Evolutionary conservation across 2,329 filamentous ascomycete species (phyloP).

Genomic region (Grosmannia huntii): DNA sequence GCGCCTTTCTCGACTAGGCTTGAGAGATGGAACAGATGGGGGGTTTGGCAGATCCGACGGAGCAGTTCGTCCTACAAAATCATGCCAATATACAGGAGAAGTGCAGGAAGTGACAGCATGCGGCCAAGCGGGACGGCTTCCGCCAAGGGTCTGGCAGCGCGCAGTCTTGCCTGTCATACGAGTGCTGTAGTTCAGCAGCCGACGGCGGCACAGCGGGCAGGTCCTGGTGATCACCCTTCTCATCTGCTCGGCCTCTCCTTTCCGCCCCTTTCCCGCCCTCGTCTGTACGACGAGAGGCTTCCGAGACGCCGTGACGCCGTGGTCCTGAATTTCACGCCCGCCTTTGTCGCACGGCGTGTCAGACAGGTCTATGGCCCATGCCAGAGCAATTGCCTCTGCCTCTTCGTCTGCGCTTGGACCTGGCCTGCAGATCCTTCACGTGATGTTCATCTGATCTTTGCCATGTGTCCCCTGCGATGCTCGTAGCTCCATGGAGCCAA

Average conservation of each 20-base stretch:
- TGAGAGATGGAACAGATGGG: neutral
- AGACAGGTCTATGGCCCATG: neutral
- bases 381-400: neutral
- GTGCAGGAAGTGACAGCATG: neutral
- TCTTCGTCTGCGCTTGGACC: neutral
- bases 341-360: neutral
- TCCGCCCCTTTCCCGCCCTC: neutral
- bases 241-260: neutral
- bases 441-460: constrained; percentile 7
- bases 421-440: constrained; percentile 4
- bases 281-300: neutral
- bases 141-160: neutral
- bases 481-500: neutral
- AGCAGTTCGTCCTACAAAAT: neutral
- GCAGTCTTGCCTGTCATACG: neutral
- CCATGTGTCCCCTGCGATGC: neutral
- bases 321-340: neutral
- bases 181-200: neutral
- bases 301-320: neutral
- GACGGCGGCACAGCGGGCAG: no score
- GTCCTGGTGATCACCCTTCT: no score
- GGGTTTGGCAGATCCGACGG: neutral
- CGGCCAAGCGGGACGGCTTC: neutral
- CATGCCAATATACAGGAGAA: neutral
- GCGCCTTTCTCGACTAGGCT: neutral